phyloP scores from a whole-genome alignment of 2,329 filamentous ascomycete species.

The Clarireedia sp. region DNA sequence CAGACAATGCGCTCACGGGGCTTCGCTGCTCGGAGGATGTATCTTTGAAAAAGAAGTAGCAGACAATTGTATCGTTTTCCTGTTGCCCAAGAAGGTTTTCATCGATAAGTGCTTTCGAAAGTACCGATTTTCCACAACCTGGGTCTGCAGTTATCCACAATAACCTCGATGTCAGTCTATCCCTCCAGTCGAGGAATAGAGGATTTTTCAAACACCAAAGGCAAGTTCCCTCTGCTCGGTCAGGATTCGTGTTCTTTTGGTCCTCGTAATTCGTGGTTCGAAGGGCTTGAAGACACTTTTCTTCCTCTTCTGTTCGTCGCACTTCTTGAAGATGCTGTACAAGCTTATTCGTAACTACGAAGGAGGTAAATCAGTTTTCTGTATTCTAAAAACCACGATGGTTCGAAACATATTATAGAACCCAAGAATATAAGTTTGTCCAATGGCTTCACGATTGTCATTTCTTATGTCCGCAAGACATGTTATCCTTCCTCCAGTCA shows the following conservation, averaged over 20 bases:
- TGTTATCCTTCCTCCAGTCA: too few species aligned
- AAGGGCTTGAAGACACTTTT: neutral
- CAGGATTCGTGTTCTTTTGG: neutral
- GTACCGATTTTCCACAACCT: constrained; percentile 8
- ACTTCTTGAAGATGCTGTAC: neutral
- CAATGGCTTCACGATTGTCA: too few species aligned
- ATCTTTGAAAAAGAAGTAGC: constrained; percentile 10
- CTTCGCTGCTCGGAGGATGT: constrained; percentile 1
- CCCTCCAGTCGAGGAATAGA: neutral
- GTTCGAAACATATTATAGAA: too few species aligned
- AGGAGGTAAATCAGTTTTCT: neutral
- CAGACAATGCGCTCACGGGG: constrained; percentile 1
- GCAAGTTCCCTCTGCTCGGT: neutral
- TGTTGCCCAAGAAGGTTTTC: neutral
- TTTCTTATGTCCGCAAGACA: too few species aligned
- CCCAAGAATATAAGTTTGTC: too few species aligned
- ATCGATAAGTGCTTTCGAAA: constrained; percentile 5
- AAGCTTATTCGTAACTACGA: neutral
- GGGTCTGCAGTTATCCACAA: constrained; percentile 6
- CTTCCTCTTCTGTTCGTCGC: neutral
- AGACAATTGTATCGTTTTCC: neutral
- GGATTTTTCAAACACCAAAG: neutral
- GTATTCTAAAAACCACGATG: neutral
- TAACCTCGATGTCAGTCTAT: neutral
- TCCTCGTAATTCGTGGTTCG: neutral